Base-by-base conservation (phyloP, 176 grass and related monocot genomes). In the Oryza nivara region DNA sequence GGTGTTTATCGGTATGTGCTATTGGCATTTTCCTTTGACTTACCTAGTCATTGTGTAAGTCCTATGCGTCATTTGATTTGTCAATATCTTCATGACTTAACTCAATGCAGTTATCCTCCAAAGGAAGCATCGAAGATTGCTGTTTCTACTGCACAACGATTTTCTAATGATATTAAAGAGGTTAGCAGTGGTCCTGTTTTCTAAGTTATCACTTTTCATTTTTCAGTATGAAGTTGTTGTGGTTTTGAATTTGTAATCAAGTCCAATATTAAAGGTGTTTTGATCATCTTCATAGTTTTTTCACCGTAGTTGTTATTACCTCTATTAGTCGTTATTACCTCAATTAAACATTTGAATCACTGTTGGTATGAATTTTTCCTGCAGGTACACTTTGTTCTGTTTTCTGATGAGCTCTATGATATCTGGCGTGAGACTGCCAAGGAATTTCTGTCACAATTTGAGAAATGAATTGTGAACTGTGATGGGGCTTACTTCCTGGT, bases 331-430 rank as follows among this genome's bases (percentile, higher is more conserved):
- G 0, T 4, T 83, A 4, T 52, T 49, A 75, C 51, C 49, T 80
- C 20, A 16, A 74, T 45, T 78, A 63, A 51, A 74, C n/a, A 64
- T 75, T 71, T 86, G 19, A 78, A 47, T 56, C 5, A 15, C 65
- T 56, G 48, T 74, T 44, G 17, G 15, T 67, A 25, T 68, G 34
- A 56, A 48, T 58, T 79, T 72, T 89, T 4, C 43, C 34, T 78
- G 85, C 91, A 99, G 96, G 89, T 99, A 40, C 93, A 99, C 88
- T 99, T 99, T 84, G 91, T 96, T 87, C 89, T 99, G 40, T 96
- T 99, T 61, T 79, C 45, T 34, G 93, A 96, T 51, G 93, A 96
- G 67, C 83, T 89, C 51, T 94, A 86, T 26, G 32, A 82, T 70
- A 17, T 86, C 38, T 94, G 96, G 96, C 49, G 76, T 23, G 88